Evolutionary conservation across 2,329 filamentous ascomycete species (phyloP), one percentile per base, ranked within the genome.

Genomic region (Arthrinium phaeospermum): DNA sequence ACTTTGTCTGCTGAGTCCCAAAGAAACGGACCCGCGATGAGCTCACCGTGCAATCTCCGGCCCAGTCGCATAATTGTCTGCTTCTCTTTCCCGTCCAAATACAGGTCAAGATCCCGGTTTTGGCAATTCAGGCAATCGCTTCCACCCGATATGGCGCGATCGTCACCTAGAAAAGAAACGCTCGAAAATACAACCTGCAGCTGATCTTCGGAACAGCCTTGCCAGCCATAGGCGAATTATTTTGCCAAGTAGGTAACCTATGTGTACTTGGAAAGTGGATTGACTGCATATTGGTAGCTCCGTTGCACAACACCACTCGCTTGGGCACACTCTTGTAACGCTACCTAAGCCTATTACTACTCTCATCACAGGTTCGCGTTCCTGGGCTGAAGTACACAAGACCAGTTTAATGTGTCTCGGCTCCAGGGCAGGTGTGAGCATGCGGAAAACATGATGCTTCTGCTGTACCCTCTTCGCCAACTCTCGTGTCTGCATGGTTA

Each of bases 341-440:
- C 34, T 64, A 16, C 27, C 27, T 30, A 30, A 30, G 5, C 57
- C 57, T 64, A 41, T 64, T 64, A 6, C 57, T 34, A n/a, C n/a
- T 34, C 22, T 64, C 57, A 12, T 64, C 57, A 41, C 34, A 64
- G 19, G 57, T 64, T n/a, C 30, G 34, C 34, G 57, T 64, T 64
- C 57, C 57, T 64, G 57, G 34, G 34, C 57, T 41, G 57, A 41
- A 64, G 57, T 64, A 64, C 34, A 64, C 57, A 64, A n/a, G 57
- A 64, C 34, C 34, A 41, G n/a, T 37, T 10, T 19, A 41, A 41
- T 13, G 57, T 37, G 57, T 64, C 57, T 41, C 34, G 30, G 30
- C 19, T 37, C 53, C 53, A 37, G 16, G 53, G 53, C 53, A 37
- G 30, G 53, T 61, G 53, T 16, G 53, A 37, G 16, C 30, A 61